Evolutionary conservation across 371 early-diverging fungal genomes (phyloP).

Genomic region (Mortierella sp.): DNA sequence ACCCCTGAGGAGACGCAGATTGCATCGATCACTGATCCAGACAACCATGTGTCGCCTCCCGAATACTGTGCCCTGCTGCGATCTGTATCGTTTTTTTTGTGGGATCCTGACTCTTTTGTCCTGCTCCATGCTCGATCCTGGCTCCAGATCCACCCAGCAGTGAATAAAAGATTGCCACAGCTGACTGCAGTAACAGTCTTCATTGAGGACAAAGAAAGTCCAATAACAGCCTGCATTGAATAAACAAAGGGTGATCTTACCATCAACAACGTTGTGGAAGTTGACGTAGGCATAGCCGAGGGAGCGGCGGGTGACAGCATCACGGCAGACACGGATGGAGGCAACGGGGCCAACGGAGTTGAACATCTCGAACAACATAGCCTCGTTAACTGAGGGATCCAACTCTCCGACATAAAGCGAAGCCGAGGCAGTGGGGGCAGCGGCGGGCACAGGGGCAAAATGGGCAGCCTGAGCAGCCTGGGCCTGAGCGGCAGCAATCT

Average conservation of each 20-base stretch:
- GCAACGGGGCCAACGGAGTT: constrained; percentile 96
- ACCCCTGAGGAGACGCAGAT: too few species aligned
- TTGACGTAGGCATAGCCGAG: constrained; percentile 99
- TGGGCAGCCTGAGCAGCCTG: constrained; percentile 59
- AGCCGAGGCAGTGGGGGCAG: constrained; percentile 69
- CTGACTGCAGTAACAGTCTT: not conserved
- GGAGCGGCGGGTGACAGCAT: constrained; percentile 96
- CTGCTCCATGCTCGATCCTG: too few species aligned
- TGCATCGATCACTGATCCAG: too few species aligned
- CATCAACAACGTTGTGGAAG: constrained; percentile 85
- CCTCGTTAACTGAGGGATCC: constrained; percentile 96
- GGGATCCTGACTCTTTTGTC: too few species aligned
- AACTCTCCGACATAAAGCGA: constrained; percentile 94
- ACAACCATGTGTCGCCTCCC: too few species aligned
- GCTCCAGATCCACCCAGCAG: too few species aligned
- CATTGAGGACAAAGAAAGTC: not conserved
- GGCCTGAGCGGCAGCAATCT: constrained; percentile 67
- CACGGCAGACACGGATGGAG: constrained; percentile 98
- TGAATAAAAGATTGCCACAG: too few species aligned
- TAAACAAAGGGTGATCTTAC: constrained; percentile 61
- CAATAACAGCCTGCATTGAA: too few species aligned
- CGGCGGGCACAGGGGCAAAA: constrained; percentile 53
- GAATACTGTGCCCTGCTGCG: too few species aligned
- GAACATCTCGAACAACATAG: constrained; percentile 97
- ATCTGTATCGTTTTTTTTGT: too few species aligned